These are phyloP conservation scores for Monosporascus cannonballus DNA, from an alignment of 2,329 filamentous ascomycete species.

Conservation along the genomic window DNA sequence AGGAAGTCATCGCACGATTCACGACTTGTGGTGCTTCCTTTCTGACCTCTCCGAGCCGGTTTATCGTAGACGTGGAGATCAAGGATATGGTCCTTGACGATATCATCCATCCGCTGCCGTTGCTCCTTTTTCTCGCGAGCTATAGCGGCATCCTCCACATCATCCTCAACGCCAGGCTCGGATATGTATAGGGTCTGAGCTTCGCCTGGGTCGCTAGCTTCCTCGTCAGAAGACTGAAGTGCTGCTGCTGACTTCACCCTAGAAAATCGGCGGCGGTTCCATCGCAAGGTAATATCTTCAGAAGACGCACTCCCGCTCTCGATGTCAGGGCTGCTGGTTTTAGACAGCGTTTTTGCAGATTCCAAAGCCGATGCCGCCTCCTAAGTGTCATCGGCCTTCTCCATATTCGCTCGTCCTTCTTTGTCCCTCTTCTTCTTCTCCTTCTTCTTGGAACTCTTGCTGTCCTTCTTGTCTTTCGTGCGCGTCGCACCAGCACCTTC, in stretches of 20 bases:
- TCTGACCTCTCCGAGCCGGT: not conserved
- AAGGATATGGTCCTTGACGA: slow-evolving; percentile 8
- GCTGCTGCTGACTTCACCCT: no score
- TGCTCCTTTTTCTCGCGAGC: slow-evolving; percentile 1
- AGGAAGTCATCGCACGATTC: slow-evolving; percentile 2
- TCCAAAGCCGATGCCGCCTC: slow-evolving; percentile 11
- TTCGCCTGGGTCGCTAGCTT: no score
- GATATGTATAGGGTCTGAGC: no score
- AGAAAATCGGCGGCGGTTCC: no score
- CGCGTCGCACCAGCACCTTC: not conserved
- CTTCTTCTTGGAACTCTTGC: not conserved
- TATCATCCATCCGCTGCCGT: slow-evolving; percentile 8
- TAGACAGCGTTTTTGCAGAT: not conserved
- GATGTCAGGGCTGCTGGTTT: not conserved
- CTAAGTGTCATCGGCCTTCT: slow-evolving; percentile 14
- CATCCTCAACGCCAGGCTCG: not conserved
- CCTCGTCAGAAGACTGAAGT: no score
- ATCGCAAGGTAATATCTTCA: no score
- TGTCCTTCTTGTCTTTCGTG: slow-evolving; percentile 2
- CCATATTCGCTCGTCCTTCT: not conserved
- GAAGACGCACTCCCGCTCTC: not conserved
- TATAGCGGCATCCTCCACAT: not conserved
- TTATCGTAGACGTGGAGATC: slow-evolving; percentile 9
- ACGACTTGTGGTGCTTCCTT: slow-evolving; percentile 6
- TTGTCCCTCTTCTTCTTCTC: not conserved